A percentile compares a stretch with the other conserved stretches of the same genome.
phyloP scores from a whole-genome alignment of 371 early-diverging fungal species.

The Cladochytrium tenue region DNA sequence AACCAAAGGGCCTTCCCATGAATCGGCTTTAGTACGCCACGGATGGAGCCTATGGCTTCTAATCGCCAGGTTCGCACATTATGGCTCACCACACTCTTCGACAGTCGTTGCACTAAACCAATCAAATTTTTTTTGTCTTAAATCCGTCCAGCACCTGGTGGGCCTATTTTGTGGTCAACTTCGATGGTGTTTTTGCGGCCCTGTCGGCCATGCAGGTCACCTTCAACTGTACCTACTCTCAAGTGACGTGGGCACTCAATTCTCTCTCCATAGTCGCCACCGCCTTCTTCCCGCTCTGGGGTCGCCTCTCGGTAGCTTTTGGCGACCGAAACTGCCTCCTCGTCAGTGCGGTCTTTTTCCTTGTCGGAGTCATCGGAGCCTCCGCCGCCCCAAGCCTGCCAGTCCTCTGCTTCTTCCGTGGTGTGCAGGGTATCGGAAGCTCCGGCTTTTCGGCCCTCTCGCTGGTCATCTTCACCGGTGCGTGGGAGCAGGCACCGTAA shows the following conservation, averaged over 20 bases:
- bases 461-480: neutral
- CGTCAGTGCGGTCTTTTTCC: neutral
- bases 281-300: constrained; percentile 5
- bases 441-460: neutral
- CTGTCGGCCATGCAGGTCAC: constrained; percentile 1
- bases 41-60: neutral
- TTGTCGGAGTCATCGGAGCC: neutral
- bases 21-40: neutral
- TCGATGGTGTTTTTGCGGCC: constrained; percentile 3
- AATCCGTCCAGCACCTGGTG: neutral
- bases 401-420: constrained; percentile 3
- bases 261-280: neutral
- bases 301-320: neutral
- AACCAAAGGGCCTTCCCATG: neutral
- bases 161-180: neutral
- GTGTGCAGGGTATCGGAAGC: constrained; percentile 4
- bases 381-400: neutral
- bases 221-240: neutral
- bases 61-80: neutral
- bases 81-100: neutral
- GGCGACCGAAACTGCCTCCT: neutral
- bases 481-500: neutral
- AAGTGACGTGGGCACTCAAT: constrained; percentile 2
- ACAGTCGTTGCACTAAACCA: neutral
- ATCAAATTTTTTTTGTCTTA: neutral